Percentiles rank a stretch among this genome's conserved stretches.
Evolutionary conservation across 352 stramenopile genomes (phyloP).

Genomic region (Phytophthora crassamura): DNA sequence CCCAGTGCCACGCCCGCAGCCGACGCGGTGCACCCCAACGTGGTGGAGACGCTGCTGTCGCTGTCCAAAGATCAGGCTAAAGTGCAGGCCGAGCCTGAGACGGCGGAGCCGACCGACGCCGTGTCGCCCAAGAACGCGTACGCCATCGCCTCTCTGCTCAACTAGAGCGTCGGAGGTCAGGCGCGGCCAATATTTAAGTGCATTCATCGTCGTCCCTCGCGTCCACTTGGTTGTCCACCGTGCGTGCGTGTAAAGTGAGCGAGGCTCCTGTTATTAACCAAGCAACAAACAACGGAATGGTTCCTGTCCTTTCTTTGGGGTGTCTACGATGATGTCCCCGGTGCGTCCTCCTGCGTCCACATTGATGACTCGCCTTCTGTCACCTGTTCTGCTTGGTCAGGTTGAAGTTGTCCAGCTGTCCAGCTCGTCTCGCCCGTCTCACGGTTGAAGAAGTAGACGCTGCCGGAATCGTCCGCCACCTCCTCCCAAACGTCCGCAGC

Average conservation of each 20-base stretch:
- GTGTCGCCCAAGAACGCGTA: slow-evolving; percentile 34
- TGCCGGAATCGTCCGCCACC: slow-evolving; percentile 67
- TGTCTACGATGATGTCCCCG: slow-evolving; percentile 1
- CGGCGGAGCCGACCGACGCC: slow-evolving; percentile 9
- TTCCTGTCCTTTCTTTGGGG: slow-evolving; percentile 15
- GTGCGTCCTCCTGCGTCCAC: not conserved
- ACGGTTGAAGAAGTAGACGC: slow-evolving; percentile 81
- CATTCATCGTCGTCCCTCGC: slow-evolving; percentile 11
- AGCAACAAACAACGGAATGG: slow-evolving; percentile 19
- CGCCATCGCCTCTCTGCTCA: slow-evolving; percentile 65
- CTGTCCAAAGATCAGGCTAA: slow-evolving; percentile 49
- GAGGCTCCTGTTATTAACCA: slow-evolving; percentile 31
- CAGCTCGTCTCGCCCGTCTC: slow-evolving; percentile 68
- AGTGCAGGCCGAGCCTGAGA: slow-evolving; percentile 11
- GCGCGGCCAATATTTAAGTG: slow-evolving; percentile 39
- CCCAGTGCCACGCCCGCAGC: not conserved
- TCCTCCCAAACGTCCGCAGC: slow-evolving; percentile 65
- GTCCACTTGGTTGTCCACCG: slow-evolving; percentile 13
- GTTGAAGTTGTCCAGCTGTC: slow-evolving; percentile 27
- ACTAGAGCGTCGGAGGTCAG: slow-evolving; percentile 35
- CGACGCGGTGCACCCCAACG: slow-evolving; percentile 44
- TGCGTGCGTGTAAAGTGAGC: slow-evolving; percentile 3
- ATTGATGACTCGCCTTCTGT: too few relatives aligned
- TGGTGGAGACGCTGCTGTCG: slow-evolving; percentile 73
- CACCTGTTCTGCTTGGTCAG: too few relatives aligned